Evolutionary conservation across 164 flowering plant genomes (phyloP).

Genomic region (Litsea cubeba): DNA sequence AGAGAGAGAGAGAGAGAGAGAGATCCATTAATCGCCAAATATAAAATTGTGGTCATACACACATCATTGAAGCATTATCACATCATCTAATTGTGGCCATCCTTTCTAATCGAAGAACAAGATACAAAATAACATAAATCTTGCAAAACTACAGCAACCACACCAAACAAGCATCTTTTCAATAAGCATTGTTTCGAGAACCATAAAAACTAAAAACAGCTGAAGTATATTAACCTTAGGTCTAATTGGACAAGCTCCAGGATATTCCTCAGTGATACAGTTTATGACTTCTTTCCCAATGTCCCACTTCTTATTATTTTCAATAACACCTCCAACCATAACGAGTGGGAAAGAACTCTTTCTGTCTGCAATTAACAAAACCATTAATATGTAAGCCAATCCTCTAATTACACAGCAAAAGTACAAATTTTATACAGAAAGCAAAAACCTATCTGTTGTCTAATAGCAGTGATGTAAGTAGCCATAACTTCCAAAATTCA

Average conservation of each 20-base stretch:
- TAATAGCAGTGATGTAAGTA: background rate
- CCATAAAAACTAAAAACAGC: no score
- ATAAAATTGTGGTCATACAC: no score
- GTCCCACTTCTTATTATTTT: slow-evolving; percentile 82
- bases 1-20: no score
- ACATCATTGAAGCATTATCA: no score
- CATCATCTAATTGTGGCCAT: no score
- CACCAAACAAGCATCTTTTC: no score
- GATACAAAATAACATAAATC: no score
- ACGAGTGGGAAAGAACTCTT: slow-evolving; percentile 72
- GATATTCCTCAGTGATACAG: slow-evolving; percentile 52
- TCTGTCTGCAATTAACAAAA: slow-evolving; percentile 58
- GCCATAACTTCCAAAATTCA: no score
- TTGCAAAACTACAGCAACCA: no score
- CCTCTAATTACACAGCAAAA: background rate
- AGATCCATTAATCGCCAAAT: no score
- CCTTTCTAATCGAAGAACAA: no score
- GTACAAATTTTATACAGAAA: background rate
- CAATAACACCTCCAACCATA: slow-evolving; percentile 96
- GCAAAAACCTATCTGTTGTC: background rate
- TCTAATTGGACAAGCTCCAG: slow-evolving; percentile 63
- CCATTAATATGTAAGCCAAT: background rate
- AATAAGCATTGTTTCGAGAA: no score
- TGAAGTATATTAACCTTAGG: slow-evolving; percentile 65
- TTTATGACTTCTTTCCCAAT: slow-evolving; percentile 72